Evolutionary conservation across 805 yeast species (phyloP).

Genomic region (Zygosaccharomyces rouxii): DNA sequence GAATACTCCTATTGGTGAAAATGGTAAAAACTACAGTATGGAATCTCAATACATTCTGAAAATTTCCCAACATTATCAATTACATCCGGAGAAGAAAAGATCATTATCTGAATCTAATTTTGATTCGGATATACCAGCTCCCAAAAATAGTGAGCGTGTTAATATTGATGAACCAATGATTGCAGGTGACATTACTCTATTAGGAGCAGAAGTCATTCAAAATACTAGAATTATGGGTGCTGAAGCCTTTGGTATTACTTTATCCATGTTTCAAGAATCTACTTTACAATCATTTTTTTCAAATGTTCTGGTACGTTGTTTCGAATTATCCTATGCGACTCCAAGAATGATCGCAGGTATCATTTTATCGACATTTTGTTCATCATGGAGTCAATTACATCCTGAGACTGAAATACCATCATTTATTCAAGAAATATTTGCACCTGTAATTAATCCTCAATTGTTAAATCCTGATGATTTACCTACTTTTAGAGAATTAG

Average conservation of each 20-base stretch:
- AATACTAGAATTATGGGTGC: constrained; percentile 75
- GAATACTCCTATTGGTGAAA: constrained; percentile 93
- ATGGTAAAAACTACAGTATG: constrained; percentile 85
- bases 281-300: constrained; percentile 40
- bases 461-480: constrained; percentile 36
- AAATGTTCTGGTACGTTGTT: constrained; percentile 37
- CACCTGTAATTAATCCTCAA: constrained; percentile 38
- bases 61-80: constrained; percentile 51
- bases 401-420: constrained; percentile 24
- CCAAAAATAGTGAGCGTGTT: constrained; percentile 54
- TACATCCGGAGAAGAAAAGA: constrained; percentile 34
- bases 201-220: constrained; percentile 70
- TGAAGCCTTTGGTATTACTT: constrained; percentile 62
- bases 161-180: constrained; percentile 92
- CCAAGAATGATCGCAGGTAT: constrained; percentile 70
- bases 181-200: constrained; percentile 82
- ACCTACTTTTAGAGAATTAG: constrained; percentile 68
- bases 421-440: constrained; percentile 30
- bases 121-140: constrained; percentile 42
- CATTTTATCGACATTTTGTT: constrained; percentile 65
- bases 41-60: constrained; percentile 65
- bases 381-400: constrained; percentile 20
- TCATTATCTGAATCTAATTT: constrained; percentile 24
- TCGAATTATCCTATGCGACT: constrained; percentile 67
- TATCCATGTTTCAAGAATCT: constrained; percentile 46